Conservation (phyloP, 1,139 yeast species). For the Diutina neorugosa region DNA sequence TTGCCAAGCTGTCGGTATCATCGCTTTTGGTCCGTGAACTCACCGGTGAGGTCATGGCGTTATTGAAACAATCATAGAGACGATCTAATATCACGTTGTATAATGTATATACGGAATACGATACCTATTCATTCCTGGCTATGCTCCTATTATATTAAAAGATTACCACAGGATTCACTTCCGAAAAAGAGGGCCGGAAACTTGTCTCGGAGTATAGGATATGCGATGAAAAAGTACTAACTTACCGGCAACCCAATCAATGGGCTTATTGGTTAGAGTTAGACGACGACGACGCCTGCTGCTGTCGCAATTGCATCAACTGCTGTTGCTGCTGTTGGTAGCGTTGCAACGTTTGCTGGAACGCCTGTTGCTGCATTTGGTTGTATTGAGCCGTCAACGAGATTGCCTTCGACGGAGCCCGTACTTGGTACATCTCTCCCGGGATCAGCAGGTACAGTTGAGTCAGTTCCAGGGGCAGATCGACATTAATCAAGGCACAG, state of each 20-base stretch:
- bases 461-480: conserved; percentile 23
- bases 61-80: neutral
- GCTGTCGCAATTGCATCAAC: neutral
- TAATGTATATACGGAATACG: too few species aligned
- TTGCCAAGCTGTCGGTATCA: neutral
- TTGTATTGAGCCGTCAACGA: conserved; percentile 33
- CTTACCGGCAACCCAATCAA: neutral
- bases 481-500: conserved; percentile 63
- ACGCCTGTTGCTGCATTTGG: conserved; percentile 32
- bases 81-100: too few species aligned
- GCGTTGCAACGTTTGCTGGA: conserved; percentile 38
- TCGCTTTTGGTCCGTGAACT: neutral
- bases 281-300: neutral
- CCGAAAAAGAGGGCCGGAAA: too few species aligned
- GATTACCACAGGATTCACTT: too few species aligned
- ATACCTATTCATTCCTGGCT: too few species aligned
- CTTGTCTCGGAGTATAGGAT: too few species aligned
- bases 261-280: neutral
- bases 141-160: too few species aligned
- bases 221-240: neutral
- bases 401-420: conserved; percentile 50
- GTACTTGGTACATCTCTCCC: conserved; percentile 44
- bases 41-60: neutral
- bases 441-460: conserved; percentile 41
- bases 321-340: conserved; percentile 23